These are phyloP conservation scores for Phalaenopsis hybrid DNA, from an alignment of 116 monocot species.

Conservation along the genomic window DNA sequence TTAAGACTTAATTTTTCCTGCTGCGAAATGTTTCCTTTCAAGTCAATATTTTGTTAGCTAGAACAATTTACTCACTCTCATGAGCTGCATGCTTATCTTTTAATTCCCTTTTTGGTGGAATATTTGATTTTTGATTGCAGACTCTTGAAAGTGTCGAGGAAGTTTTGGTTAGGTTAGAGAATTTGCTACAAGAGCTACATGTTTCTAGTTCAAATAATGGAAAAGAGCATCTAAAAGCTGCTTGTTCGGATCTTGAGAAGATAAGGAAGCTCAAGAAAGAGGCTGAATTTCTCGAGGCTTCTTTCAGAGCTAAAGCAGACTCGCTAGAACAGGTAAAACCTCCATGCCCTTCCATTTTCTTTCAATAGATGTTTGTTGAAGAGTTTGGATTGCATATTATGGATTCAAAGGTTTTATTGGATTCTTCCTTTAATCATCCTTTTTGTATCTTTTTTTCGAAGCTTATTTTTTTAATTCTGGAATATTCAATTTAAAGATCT, in stretches of 20 bases:
- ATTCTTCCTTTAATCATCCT: not conserved
- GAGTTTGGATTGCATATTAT: not conserved
- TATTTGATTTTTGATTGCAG: slow-evolving; percentile 35
- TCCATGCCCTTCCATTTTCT: not conserved
- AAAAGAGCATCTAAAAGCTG: slow-evolving; percentile 83
- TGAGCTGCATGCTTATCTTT: not conserved
- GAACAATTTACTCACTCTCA: slow-evolving; percentile 1
- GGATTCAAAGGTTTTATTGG: not conserved
- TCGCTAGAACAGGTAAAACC: slow-evolving; percentile 51
- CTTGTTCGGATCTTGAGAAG: slow-evolving; percentile 93
- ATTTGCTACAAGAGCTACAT: slow-evolving; percentile 84
- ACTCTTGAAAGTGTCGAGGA: slow-evolving; percentile 93
- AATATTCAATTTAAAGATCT: not conserved
- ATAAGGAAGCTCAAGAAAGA: slow-evolving; percentile 95
- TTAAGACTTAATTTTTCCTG: not conserved
- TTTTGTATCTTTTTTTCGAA: slow-evolving; percentile 6
- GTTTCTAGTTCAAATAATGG: slow-evolving; percentile 62
- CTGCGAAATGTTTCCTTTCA: not conserved
- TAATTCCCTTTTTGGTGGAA: not conserved
- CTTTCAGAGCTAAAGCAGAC: slow-evolving; percentile 85
- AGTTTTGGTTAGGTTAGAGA: slow-evolving; percentile 80
- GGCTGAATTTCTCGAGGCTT: slow-evolving; percentile 97
- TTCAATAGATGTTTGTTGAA: not conserved
- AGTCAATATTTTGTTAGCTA: not conserved
- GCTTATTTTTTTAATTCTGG: not conserved